phyloP scores from a whole-genome alignment of 306 rosid genomes.

The Ormosia emarginata region DNA sequence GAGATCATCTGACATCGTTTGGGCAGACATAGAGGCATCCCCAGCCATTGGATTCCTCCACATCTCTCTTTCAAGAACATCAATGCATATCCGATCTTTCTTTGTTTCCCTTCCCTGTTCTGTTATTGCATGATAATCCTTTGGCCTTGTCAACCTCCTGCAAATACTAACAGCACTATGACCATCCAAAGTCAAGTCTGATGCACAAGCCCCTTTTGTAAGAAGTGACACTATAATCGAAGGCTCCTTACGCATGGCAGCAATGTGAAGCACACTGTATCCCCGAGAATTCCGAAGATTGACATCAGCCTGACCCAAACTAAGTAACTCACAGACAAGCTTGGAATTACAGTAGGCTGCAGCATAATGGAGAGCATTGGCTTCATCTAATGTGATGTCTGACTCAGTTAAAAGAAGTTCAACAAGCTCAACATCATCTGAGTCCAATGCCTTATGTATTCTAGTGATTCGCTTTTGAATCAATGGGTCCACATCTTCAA shows the following conservation, averaged over 20 bases:
- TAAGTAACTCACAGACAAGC: slow-evolving; percentile 78
- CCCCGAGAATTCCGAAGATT: slow-evolving; percentile 68
- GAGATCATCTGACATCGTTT: slow-evolving; percentile 62
- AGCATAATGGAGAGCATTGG: slow-evolving; percentile 86
- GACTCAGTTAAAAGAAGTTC: slow-evolving; percentile 71
- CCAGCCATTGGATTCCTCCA: slow-evolving; percentile 65
- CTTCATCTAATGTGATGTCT: slow-evolving; percentile 63
- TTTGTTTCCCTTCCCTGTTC: slow-evolving; percentile 71
- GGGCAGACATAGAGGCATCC: slow-evolving; percentile 36
- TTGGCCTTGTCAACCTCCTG: slow-evolving; percentile 84
- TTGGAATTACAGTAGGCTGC: slow-evolving; percentile 93
- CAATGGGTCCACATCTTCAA: slow-evolving; percentile 38
- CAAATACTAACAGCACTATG: slow-evolving; percentile 87
- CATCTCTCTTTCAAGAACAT: slow-evolving; percentile 90
- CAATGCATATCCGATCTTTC: slow-evolving; percentile 84
- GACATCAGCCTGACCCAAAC: slow-evolving; percentile 58
- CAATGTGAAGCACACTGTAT: slow-evolving; percentile 77
- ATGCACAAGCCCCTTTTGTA: slow-evolving; percentile 68
- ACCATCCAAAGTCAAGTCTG: slow-evolving; percentile 61
- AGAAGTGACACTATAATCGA: slow-evolving; percentile 70
- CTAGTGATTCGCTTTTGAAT: slow-evolving; percentile 63
- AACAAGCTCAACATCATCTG: slow-evolving; percentile 91
- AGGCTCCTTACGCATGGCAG: slow-evolving; percentile 90
- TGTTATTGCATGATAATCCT: slow-evolving; percentile 64
- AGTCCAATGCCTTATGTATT: slow-evolving; percentile 80